Conservation (phyloP, 2,329 filamentous ascomycete species). For the Hymenoscyphus infarciens region DNA sequence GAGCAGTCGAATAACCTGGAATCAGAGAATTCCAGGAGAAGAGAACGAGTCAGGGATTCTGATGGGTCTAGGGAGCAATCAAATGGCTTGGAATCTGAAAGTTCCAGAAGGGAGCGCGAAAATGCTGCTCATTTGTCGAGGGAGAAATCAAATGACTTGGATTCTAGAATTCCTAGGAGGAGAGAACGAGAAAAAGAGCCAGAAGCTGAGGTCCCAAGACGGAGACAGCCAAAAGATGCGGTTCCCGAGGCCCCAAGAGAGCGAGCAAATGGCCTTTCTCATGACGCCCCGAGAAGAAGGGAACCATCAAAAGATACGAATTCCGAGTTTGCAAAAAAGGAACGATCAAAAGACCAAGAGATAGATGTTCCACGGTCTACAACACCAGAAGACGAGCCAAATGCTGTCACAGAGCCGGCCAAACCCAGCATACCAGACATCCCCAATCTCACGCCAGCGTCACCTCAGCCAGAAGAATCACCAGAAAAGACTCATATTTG, state of each 20-base stretch:
- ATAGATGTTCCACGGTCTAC: background rate
- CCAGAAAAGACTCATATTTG: conserved; percentile 24
- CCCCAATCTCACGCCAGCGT: conserved; percentile 23
- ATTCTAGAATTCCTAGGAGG: background rate
- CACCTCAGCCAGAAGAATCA: conserved; percentile 20
- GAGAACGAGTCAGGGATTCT: background rate
- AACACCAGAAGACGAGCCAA: conserved; percentile 2
- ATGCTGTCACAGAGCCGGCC: background rate
- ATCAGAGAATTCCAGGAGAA: background rate
- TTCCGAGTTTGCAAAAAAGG: background rate
- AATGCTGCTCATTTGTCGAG: background rate
- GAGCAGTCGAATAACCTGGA: background rate
- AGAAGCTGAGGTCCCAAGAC: background rate
- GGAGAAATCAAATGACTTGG: background rate
- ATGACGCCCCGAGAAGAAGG: background rate
- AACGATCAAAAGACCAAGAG: background rate
- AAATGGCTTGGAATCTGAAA: background rate
- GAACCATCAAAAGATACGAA: background rate
- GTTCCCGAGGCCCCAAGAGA: background rate
- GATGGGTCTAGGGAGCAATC: background rate
- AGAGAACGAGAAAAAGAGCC: background rate
- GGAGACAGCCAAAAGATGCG: background rate
- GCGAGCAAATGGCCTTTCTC: background rate
- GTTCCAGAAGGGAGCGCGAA: background rate
- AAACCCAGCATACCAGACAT: background rate